These are phyloP conservation scores for Calophaca sinica DNA, from an alignment of 306 rosid genomes.

Conservation along the genomic window DNA sequence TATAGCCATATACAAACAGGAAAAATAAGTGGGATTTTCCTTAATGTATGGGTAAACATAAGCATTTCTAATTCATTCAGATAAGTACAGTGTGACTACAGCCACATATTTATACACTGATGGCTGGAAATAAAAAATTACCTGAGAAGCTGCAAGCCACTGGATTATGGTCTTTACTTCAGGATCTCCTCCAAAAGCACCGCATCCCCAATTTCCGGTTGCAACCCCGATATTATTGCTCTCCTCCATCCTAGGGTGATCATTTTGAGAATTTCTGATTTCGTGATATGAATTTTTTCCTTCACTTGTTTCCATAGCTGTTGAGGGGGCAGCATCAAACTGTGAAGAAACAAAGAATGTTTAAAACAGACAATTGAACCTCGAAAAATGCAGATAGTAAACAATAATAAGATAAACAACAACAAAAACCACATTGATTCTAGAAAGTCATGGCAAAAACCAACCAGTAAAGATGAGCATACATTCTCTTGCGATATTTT, in stretches of 20 bases:
- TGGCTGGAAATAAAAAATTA: slow-evolving; percentile 49
- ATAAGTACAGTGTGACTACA: not conserved
- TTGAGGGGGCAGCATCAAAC: slow-evolving; percentile 52
- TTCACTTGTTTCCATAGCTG: slow-evolving; percentile 48
- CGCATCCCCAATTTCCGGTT: slow-evolving; percentile 98
- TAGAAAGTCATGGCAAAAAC: slow-evolving; percentile 33
- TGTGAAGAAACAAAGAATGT: slow-evolving; percentile 39
- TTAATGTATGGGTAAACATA: not conserved
- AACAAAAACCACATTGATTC: slow-evolving; percentile 5
- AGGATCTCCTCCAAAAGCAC: slow-evolving; percentile 98
- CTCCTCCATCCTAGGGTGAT: slow-evolving; percentile 39
- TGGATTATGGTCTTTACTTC: slow-evolving; percentile 84
- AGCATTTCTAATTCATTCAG: not conserved
- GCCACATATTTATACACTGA: not conserved
- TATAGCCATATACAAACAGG: not conserved
- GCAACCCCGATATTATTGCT: slow-evolving; percentile 69
- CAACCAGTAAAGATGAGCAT: slow-evolving; percentile 43
- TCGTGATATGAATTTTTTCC: slow-evolving; percentile 43
- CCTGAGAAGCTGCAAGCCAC: slow-evolving; percentile 99
- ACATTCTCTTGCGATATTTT: slow-evolving; percentile 53
- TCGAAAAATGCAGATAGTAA: slow-evolving; percentile 27
- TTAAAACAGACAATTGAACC: slow-evolving; percentile 22
- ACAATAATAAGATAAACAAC: not conserved
- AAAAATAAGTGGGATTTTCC: not conserved
- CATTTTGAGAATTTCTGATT: slow-evolving; percentile 45